A percentile compares a stretch with the other conserved stretches of the same genome.
phyloP scores from a whole-genome alignment of 2,329 filamentous ascomycete species.

The Cladophialophora exuberans region DNA sequence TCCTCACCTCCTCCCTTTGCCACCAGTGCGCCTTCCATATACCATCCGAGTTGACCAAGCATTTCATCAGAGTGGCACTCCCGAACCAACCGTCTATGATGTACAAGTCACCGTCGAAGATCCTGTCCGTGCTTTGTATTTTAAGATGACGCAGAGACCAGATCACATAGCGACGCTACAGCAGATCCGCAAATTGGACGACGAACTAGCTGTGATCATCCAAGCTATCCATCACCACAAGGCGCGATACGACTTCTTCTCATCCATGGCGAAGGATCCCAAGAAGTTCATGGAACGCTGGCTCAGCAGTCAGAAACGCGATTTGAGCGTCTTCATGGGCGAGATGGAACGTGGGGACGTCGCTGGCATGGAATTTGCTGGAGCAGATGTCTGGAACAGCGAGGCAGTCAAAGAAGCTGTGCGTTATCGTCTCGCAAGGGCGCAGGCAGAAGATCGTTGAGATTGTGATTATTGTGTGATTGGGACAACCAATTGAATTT shows the following conservation, averaged over 20 bases:
- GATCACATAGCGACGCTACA: conserved; percentile 73
- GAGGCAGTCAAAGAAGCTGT: conserved; percentile 65
- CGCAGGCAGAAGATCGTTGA: conserved; percentile 36
- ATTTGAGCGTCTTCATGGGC: conserved; percentile 84
- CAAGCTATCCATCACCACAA: conserved; percentile 84
- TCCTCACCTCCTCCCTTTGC: conserved; percentile 75
- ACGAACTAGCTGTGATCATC: conserved; percentile 80
- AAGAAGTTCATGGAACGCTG: conserved; percentile 82
- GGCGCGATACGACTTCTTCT: conserved; percentile 87
- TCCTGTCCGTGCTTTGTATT: conserved; percentile 67
- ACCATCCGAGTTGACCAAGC: conserved; percentile 90
- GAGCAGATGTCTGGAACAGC: conserved; percentile 64
- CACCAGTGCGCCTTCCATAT: conserved; percentile 82
- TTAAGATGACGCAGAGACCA: conserved; percentile 69
- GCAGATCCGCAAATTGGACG: conserved; percentile 76
- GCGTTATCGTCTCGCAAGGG: conserved; percentile 61
- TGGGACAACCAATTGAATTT: no score
- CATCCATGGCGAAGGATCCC: conserved; percentile 76
- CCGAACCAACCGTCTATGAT: conserved; percentile 85
- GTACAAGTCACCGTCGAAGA: conserved; percentile 83
- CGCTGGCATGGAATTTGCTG: conserved; percentile 52
- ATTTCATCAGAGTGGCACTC: conserved; percentile 64
- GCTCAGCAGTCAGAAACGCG: conserved; percentile 87
- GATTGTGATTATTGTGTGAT: no score
- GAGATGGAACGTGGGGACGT: conserved; percentile 70